A percentile compares a stretch with the other conserved stretches of the same genome.
Conservation (phyloP, 306 rosid genomes). For the Trifolium fragiferum region DNA sequence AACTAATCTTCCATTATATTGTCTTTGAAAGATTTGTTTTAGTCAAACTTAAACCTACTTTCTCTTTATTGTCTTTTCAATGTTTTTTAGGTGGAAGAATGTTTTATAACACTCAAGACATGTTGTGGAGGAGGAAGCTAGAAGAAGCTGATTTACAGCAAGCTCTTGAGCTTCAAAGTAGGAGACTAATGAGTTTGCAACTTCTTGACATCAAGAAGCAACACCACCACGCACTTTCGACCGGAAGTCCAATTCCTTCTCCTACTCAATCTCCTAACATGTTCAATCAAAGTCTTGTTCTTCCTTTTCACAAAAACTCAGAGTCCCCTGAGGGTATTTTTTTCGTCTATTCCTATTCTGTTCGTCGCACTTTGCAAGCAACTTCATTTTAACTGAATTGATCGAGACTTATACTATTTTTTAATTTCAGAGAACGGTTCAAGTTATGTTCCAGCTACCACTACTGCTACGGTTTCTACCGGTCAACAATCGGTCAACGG, state of each 20-base stretch:
- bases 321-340: slow-evolving; percentile 60
- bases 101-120: slow-evolving; percentile 83
- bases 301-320: slow-evolving; percentile 54
- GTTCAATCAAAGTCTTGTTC: slow-evolving; percentile 59
- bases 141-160: slow-evolving; percentile 87
- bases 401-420: slow-evolving; percentile 16
- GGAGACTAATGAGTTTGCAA: slow-evolving; percentile 84
- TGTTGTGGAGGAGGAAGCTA: slow-evolving; percentile 88
- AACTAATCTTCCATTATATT: not conserved
- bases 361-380: not conserved
- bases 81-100: slow-evolving; percentile 66
- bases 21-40: not conserved
- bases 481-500: slow-evolving; percentile 45
- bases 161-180: slow-evolving; percentile 84
- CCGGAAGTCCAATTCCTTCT: slow-evolving; percentile 74
- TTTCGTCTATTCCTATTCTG: no score
- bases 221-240: slow-evolving; percentile 70
- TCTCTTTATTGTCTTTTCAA: not conserved
- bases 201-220: slow-evolving; percentile 91
- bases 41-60: slow-evolving; percentile 5
- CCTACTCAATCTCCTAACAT: slow-evolving; percentile 69
- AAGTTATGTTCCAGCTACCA: slow-evolving; percentile 42
- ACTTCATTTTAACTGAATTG: not conserved
- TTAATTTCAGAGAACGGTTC: slow-evolving; percentile 58
- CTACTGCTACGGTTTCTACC: slow-evolving; percentile 34